Percentiles rank a stretch among this genome's conserved stretches.
These are phyloP conservation scores for Prunella vulgaris DNA, from an alignment of 257 asterid genomes.

Conservation along the genomic window DNA sequence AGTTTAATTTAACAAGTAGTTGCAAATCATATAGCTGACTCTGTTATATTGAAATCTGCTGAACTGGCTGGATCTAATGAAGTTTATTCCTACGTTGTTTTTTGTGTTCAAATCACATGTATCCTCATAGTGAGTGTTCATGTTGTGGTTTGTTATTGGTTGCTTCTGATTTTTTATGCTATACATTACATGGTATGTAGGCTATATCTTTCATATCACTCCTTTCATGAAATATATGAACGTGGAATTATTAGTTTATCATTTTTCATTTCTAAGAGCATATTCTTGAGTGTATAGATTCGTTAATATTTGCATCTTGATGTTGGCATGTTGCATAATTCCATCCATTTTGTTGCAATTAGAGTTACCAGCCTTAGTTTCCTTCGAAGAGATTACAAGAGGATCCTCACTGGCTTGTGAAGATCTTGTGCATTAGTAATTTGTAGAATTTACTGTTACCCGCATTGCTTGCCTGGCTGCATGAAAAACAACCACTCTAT, in stretches of 20 bases:
- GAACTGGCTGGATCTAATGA: constrained; percentile 14
- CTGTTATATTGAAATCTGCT: background rate
- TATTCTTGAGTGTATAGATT: background rate
- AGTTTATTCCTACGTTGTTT: background rate
- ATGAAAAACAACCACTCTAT: background rate
- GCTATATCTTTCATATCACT: background rate
- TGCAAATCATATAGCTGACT: background rate
- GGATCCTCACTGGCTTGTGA: constrained; percentile 7
- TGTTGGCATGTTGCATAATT: background rate
- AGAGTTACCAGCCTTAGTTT: background rate
- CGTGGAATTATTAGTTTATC: constrained; percentile 3
- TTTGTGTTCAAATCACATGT: constrained; percentile 9
- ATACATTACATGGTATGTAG: background rate
- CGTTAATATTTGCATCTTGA: background rate
- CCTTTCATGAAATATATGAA: background rate
- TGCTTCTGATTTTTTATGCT: background rate
- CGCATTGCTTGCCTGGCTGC: background rate
- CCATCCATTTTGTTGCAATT: background rate
- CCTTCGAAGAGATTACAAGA: background rate
- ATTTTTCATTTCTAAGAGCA: background rate
- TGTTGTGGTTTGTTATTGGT: background rate
- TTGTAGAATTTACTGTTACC: background rate
- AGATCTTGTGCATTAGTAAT: background rate
- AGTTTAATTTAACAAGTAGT: background rate
- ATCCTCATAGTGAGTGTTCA: background rate